Percentiles rank a stretch among this genome's conserved stretches.
Conservation (phyloP, 768 basidiomycete species). For the Mycena indigotica region DNA sequence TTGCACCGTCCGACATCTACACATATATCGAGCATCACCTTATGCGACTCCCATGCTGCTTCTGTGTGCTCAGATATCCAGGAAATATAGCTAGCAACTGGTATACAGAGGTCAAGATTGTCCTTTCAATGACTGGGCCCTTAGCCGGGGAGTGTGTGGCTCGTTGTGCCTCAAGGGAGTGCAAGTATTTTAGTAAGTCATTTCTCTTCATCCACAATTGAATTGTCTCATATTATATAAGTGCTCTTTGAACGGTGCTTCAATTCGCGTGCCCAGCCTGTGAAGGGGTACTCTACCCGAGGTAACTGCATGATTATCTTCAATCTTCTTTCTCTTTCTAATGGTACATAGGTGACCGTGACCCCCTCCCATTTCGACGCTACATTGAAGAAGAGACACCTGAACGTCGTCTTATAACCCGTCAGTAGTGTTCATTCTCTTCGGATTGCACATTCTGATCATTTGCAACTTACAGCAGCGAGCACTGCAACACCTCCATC, state of each 20-base stretch:
- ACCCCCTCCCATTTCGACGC: background rate
- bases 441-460: background rate
- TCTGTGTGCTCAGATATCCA: background rate
- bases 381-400: background rate
- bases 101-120: background rate
- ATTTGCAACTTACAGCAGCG: background rate
- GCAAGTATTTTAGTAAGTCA: background rate
- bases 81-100: background rate
- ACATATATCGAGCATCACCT: background rate
- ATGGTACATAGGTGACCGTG: background rate
- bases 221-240: background rate
- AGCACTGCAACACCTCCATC: background rate
- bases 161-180: background rate
- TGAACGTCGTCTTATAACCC: background rate
- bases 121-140: background rate
- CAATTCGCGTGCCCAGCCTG: background rate
- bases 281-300: background rate
- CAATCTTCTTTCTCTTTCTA: background rate
- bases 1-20: background rate
- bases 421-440: background rate
- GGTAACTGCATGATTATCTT: background rate
- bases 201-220: background rate
- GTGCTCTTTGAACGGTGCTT: background rate
- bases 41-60: background rate
- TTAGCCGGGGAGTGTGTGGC: background rate